A percentile compares a stretch with the other conserved stretches of the same genome.
phyloP scores from a whole-genome alignment of 495 filamentous ascomycete genomes.

The Usnea hakonensis region DNA sequence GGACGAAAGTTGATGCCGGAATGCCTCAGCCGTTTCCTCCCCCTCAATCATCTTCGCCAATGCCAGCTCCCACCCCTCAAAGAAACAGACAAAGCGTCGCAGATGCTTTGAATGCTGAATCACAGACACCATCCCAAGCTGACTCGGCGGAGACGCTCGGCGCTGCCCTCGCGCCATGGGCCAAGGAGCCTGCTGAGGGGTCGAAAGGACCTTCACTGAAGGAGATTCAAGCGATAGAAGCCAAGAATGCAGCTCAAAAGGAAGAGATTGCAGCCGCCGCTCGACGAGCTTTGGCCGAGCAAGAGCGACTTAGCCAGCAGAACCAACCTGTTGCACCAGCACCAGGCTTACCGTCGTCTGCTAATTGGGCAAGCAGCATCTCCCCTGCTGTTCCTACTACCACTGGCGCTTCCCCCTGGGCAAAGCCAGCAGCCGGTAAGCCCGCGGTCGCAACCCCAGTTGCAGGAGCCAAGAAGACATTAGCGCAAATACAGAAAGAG shows the following conservation, averaged over 20 bases:
- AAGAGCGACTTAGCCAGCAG: conserved; percentile 70
- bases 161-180: conserved; percentile 85
- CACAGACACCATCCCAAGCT: conserved; percentile 68
- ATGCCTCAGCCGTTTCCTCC: conserved; percentile 75
- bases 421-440: conserved; percentile 57
- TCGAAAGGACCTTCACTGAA: conserved; percentile 88
- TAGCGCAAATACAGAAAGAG: conserved; percentile 94
- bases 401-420: conserved; percentile 52
- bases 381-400: conserved; percentile 54
- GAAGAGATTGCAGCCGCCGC: conserved; percentile 77
- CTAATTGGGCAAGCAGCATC: conserved; percentile 77
- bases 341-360: conserved; percentile 75
- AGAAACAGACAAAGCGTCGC: conserved; percentile 75
- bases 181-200: conserved; percentile 68
- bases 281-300: conserved; percentile 67
- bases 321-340: conserved; percentile 49
- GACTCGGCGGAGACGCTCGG: conserved; percentile 50
- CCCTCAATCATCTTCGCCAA: conserved; percentile 62
- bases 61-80: conserved; percentile 81
- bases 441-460: conserved; percentile 36
- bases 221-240: conserved; percentile 94
- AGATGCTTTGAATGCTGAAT: conserved; percentile 64
- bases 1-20: conserved; percentile 52
- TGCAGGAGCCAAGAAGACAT: conserved; percentile 68
- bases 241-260: conserved; percentile 81